phyloP scores from a whole-genome alignment of 208 protist species.

The Leishmania amazonensis region DNA sequence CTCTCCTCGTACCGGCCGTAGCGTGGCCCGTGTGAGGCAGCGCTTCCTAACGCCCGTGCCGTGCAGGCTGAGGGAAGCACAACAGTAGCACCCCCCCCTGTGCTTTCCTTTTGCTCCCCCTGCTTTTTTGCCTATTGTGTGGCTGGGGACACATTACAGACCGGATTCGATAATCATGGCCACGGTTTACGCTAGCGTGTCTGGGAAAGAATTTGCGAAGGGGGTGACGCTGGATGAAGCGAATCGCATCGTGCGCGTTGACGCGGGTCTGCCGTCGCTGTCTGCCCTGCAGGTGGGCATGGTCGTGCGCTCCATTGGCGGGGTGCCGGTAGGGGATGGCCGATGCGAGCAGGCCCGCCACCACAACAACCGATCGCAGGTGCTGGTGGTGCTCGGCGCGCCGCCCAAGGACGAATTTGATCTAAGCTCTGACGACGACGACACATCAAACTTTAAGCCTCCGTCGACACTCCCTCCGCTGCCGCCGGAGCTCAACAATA shows the following conservation, averaged over 20 bases:
- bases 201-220: conserved; percentile 57
- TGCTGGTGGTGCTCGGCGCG: conserved; percentile 56
- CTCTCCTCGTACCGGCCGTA: background rate
- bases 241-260: conserved; percentile 57
- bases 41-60: conserved; percentile 8
- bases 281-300: conserved; percentile 52
- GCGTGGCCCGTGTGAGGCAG: background rate
- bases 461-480: conserved; percentile 40
- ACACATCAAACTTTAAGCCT: conserved; percentile 55
- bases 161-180: conserved; percentile 18
- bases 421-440: conserved; percentile 74
- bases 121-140: conserved; percentile 1
- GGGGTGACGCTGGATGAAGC: conserved; percentile 50
- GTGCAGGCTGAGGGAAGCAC: background rate
- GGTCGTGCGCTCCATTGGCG: conserved; percentile 81
- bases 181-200: conserved; percentile 51
- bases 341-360: conserved; percentile 62
- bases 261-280: conserved; percentile 41
- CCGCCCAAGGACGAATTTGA: conserved; percentile 79
- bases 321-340: conserved; percentile 46
- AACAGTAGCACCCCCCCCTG: no score
- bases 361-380: conserved; percentile 42
- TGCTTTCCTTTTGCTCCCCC: conserved; percentile 2
- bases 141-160: conserved; percentile 5
- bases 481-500: conserved; percentile 45